Base-by-base conservation (phyloP, 1,284 basidiomycete genomes). In the Ganoderma sinense region DNA sequence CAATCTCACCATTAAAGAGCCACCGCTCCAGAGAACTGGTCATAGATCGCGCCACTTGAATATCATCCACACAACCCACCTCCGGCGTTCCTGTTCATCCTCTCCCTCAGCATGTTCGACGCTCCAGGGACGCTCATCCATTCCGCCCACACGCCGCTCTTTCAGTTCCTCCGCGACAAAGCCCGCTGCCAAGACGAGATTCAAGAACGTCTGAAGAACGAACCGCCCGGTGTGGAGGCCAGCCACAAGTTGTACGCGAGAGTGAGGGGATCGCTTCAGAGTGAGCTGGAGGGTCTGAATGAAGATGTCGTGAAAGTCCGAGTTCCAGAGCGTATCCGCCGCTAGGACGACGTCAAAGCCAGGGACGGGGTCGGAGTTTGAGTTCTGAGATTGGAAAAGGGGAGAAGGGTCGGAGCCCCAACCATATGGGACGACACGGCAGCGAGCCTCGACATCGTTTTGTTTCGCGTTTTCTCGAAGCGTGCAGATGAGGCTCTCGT, bases 251-350 rank as follows among this genome's bases (percentile, higher is more conserved):
- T 91, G 85, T 63, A 88, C 76, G 5, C 90, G 86, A 36, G 91
- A 82, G 36, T 80, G 71, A 0, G 78, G 59, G 11, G 80, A 77
- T 63, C 78, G 84, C 63, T 80, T 82, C 43, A 94, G 82, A 20
- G 86, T 85, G 70, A 74, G 67, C 55, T 79, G 78, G 8, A 94
- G 80, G 2, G 89, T 86, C 6, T 84, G 75, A 40, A 91, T 79
- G 65, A 94, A 88, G 11, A 83, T 72, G 0, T 63, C 69, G 73
- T 93, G 92, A 5, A 85, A 73, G 31, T 88, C 87, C 2, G 89
- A 78, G 74, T 93, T 91, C 93, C 92, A 94, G 1, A 94, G 80
- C 31, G 91, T 93, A 75, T 94, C 93, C 11, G 92, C 89, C 0
- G 91, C 91, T 18, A 93, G 74, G 36, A 94, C 81, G 43, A 91